Evolutionary conservation across 192 early-diverging fungal genomes (phyloP).

Genomic region (Phycomyces nitens): DNA sequence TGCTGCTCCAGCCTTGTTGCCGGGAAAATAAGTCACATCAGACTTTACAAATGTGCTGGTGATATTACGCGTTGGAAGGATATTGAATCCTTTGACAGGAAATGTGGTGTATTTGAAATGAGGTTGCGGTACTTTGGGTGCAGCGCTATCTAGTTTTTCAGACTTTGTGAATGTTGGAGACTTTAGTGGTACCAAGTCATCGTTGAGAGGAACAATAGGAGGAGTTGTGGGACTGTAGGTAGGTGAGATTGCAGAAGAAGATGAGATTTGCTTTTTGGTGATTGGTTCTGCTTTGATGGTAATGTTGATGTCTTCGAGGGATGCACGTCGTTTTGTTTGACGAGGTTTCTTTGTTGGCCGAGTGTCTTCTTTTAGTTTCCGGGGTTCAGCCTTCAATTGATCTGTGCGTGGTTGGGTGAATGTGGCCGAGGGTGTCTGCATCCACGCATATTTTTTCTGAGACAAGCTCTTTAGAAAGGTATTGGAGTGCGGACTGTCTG

Average conservation of each 20-base stretch:
- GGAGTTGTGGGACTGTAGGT: too few relatives aligned
- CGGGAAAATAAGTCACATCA: conserved; percentile 44
- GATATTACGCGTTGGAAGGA: conserved; percentile 48
- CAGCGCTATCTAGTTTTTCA: neutral
- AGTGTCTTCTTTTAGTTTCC: neutral
- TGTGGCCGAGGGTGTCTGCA: conserved; percentile 20
- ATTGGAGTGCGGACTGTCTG: conserved; percentile 17
- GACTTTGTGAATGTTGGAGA: neutral
- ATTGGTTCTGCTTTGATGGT: neutral
- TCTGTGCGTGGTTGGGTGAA: neutral
- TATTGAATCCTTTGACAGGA: conserved; percentile 38
- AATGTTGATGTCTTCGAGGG: neutral
- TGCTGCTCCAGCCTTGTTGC: conserved; percentile 30
- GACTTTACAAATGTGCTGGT: conserved; percentile 43
- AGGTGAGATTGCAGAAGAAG: neutral
- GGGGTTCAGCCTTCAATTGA: neutral
- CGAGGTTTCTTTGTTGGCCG: neutral
- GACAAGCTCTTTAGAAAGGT: conserved; percentile 30
- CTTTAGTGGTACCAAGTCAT: neutral
- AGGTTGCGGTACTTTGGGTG: conserved; percentile 18
- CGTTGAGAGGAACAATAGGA: neutral
- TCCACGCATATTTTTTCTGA: conserved; percentile 37
- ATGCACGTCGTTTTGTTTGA: conserved; percentile 4
- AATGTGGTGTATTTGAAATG: conserved; percentile 53
- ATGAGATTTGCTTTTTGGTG: neutral